Evolutionary conservation across 495 filamentous ascomycete genomes (phyloP).

Genomic region (Podospora didyma): DNA sequence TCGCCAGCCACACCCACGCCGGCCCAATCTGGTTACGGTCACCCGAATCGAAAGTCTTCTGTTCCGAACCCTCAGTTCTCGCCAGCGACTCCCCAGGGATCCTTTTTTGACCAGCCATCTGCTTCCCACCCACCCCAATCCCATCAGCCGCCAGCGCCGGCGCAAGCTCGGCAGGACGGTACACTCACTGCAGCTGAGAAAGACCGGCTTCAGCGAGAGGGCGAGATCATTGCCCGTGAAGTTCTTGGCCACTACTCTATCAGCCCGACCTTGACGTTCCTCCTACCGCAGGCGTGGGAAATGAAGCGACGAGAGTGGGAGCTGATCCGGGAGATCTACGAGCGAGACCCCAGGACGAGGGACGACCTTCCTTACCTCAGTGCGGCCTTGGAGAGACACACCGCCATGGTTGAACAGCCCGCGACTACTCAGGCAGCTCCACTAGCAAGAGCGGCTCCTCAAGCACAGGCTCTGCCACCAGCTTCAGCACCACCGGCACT

Average conservation of each 20-base stretch:
- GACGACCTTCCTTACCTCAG: slow-evolving; percentile 47
- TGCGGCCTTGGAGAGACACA: slow-evolving; percentile 38
- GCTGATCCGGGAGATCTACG: slow-evolving; percentile 57
- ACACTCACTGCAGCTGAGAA: no score
- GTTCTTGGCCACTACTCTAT: slow-evolving; percentile 57
- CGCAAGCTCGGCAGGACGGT: no score
- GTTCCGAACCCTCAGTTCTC: slow-evolving; percentile 43
- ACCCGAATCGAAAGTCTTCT: slow-evolving; percentile 37
- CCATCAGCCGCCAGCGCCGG: no score
- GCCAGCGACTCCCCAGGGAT: slow-evolving; percentile 44
- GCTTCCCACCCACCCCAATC: slow-evolving; percentile 25
- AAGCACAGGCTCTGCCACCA: no score
- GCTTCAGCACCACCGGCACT: no score
- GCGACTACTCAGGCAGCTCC: no score
- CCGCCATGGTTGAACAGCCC: no score
- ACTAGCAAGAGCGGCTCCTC: no score
- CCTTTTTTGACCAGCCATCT: slow-evolving; percentile 29
- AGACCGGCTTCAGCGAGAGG: slow-evolving; percentile 29
- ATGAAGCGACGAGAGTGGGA: slow-evolving; percentile 61
- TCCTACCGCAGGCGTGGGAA: slow-evolving; percentile 60
- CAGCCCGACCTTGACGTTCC: slow-evolving; percentile 60
- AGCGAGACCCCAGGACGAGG: slow-evolving; percentile 45
- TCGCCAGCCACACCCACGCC: slow-evolving; percentile 26
- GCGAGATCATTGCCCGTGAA: slow-evolving; percentile 48
- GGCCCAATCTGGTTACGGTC: slow-evolving; percentile 17